phyloP scores from a whole-genome alignment of 306 rosid species.

The Vachellia collinsii region DNA sequence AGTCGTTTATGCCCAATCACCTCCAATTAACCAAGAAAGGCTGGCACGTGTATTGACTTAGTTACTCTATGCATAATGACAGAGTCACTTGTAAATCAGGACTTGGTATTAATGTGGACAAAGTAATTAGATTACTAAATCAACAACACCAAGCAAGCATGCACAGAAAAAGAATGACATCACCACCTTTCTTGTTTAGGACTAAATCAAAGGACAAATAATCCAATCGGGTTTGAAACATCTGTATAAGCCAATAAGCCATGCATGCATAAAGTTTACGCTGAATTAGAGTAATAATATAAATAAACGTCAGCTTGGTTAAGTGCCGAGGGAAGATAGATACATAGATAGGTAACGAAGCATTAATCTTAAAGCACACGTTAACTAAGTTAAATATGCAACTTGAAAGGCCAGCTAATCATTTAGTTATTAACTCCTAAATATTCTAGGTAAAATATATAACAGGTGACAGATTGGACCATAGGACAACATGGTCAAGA shows the following conservation, averaged over 20 bases:
- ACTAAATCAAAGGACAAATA: background rate
- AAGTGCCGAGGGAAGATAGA: background rate
- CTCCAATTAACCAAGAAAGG: background rate
- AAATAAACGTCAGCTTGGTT: no score
- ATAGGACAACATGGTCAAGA: background rate
- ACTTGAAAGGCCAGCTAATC: no score
- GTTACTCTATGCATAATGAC: background rate
- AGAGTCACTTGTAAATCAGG: background rate
- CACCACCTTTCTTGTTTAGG: background rate
- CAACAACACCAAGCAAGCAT: background rate
- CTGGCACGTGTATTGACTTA: background rate
- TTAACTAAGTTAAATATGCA: background rate
- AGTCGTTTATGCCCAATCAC: background rate
- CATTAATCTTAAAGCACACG: background rate
- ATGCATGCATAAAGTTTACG: background rate
- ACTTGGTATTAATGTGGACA: background rate
- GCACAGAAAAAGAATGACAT: background rate
- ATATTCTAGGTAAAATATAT: no score
- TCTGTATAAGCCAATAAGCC: background rate
- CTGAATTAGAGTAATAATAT: background rate
- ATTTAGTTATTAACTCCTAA: no score
- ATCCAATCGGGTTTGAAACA: background rate
- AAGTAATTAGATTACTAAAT: background rate
- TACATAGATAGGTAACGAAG: background rate
- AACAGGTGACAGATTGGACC: background rate